Evolutionary conservation across 495 filamentous ascomycete species (phyloP).

Genomic region (Xylaria nigripes): DNA sequence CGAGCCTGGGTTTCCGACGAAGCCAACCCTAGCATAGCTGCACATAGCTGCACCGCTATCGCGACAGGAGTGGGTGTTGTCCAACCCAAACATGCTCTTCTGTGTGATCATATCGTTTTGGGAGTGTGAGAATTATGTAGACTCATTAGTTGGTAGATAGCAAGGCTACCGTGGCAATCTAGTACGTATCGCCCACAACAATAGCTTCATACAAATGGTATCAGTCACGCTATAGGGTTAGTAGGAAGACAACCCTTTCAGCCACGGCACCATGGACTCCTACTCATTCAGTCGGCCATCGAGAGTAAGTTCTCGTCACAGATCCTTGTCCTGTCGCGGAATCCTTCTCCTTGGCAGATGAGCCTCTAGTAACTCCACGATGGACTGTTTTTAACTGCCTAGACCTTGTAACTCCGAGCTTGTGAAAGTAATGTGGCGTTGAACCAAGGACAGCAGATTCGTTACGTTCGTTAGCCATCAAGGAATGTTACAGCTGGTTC

Average conservation of each 20-base stretch:
- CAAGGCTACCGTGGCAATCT: not conserved
- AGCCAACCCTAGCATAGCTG: not conserved
- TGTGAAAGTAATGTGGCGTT: not conserved
- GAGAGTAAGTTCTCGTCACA: not conserved
- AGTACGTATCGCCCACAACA: not conserved
- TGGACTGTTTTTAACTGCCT: not conserved
- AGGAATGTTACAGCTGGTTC: not conserved
- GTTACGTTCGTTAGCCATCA: not conserved
- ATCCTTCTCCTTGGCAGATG: not conserved
- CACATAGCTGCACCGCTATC: not conserved
- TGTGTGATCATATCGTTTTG: not conserved
- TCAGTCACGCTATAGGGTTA: not conserved
- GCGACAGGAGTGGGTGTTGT: not conserved
- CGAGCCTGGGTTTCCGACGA: not conserved
- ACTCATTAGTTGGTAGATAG: not conserved
- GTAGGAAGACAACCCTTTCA: no score
- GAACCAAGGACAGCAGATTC: not conserved
- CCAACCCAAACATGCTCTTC: not conserved
- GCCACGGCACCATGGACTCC: not conserved
- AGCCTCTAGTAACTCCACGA: not conserved
- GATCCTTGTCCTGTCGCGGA: not conserved
- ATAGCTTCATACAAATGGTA: not conserved
- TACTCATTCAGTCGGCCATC: not conserved
- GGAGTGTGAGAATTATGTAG: not conserved
- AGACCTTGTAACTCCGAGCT: not conserved